Evolutionary conservation across 129 eudicot genomes (phyloP).

Genomic region (Heracleum sosnowskyi): DNA sequence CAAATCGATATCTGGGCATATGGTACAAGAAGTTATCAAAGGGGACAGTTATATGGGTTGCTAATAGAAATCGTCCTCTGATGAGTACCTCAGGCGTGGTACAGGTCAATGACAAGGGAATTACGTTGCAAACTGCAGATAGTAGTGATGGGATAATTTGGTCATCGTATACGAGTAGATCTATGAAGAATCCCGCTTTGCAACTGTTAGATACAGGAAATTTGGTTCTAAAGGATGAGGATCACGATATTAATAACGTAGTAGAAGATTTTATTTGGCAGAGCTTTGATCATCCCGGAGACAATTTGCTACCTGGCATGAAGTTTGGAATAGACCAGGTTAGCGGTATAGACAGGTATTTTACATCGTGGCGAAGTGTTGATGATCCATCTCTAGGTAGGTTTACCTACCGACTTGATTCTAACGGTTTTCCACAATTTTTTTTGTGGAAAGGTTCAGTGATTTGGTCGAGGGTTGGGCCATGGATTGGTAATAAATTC

Average conservation of each 20-base stretch:
- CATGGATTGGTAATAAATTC: neutral
- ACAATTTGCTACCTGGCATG: neutral
- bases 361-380: neutral
- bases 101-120: neutral
- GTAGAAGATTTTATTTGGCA: constrained; percentile 8
- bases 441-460: neutral
- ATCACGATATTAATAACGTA: neutral
- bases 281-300: constrained; percentile 17
- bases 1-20: neutral
- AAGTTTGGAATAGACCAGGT: neutral
- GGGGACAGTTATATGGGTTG: constrained; percentile 2
- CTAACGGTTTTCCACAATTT: neutral
- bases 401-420: neutral
- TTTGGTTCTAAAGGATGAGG: neutral
- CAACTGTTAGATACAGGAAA: constrained; percentile 14
- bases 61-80: neutral
- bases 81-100: neutral
- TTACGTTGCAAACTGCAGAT: neutral
- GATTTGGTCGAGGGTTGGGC: neutral
- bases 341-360: neutral
- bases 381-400: constrained; percentile 7
- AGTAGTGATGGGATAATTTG: neutral
- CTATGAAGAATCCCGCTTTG: neutral
- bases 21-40: neutral
- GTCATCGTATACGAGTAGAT: neutral